Base-by-base conservation (phyloP, 2,329 filamentous ascomycete genomes). In the Stemphylium lycopersici region DNA sequence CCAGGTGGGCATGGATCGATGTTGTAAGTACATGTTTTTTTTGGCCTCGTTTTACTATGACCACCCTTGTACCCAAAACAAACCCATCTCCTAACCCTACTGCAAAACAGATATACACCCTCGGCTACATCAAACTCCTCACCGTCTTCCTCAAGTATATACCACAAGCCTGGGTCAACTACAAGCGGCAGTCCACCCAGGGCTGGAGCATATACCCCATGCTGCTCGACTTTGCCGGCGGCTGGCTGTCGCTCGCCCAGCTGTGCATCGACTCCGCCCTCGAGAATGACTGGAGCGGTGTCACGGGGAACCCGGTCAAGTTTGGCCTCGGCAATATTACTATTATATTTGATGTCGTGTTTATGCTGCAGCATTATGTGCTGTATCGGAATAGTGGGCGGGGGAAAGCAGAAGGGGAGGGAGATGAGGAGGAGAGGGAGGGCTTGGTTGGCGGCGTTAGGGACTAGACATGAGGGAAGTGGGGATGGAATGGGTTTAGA, bases 61-160 rank as follows among this genome's bases (percentile, higher is more conserved):
- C n/a, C n/a, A n/a, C n/a, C n/a, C n/a, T n/a, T n/a, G n/a, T n/a
- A n/a, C 22, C 22, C 22, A 6, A 6, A 24, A 6, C 4, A 6
- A 24, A 6, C n/a, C n/a, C 22, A 24, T 24, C 6, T 6, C 2
- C 22, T 24, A 24, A 24, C 22, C 5, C 6, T 24, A 24, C 22
- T 6, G 4, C 2, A 24, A 2, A 2, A 3, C 31, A 68, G 84
- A 78, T 87, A 29, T 86, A 87, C 68, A 84, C 89, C 11, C 79
- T 96, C 29, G 91, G 90, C 37, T 96, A 96, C 72, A 88, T 96
- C 71, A 99, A 99, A 78, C 81, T 99, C 31, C 76, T 93, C 49
- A 85, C 96, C 62, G 96, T 93, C 0, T 79, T 97, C 22, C 84
- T 96, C 77, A 99, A 99, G 78, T 98, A 97, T 77, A 87, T 91